Evolutionary conservation across 805 yeast species (phyloP).

Genomic region (Blastobotrys attinorum): DNA sequence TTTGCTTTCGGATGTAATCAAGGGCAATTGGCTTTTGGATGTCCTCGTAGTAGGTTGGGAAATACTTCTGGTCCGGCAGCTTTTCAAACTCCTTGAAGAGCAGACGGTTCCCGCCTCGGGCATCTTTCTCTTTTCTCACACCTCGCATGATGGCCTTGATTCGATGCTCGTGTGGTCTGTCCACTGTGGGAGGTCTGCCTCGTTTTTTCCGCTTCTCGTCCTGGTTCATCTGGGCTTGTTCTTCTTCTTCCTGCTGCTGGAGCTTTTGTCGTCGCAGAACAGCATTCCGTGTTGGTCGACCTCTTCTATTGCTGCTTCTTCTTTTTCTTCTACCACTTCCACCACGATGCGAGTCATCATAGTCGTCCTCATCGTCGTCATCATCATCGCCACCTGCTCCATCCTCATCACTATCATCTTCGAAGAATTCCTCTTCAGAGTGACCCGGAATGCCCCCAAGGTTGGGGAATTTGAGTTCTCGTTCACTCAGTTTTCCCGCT

Average conservation of each 20-base stretch:
- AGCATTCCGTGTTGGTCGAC: constrained; percentile 22
- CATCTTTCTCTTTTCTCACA: constrained; percentile 62
- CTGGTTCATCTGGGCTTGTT: constrained; percentile 17
- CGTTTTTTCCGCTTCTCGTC: constrained; percentile 51
- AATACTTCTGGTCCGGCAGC: constrained; percentile 58
- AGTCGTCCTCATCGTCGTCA: constrained; percentile 26
- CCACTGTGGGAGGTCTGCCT: constrained; percentile 88
- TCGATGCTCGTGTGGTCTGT: constrained; percentile 84
- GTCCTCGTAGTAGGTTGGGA: constrained; percentile 42
- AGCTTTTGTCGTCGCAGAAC: constrained; percentile 16
- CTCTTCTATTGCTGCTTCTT: too few relatives aligned
- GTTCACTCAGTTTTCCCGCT: constrained; percentile 31
- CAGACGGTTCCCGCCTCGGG: constrained; percentile 39
- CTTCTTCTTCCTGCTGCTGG: constrained; percentile 25
- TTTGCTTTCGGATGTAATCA: constrained; percentile 57
- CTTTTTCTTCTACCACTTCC: constrained; percentile 23
- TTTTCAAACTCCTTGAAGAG: constrained; percentile 65
- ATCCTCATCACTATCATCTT: constrained; percentile 24
- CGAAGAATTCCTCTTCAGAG: too few relatives aligned
- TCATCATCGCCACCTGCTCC: constrained; percentile 15
- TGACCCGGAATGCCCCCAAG: constrained; percentile 68
- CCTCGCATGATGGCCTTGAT: constrained; percentile 80
- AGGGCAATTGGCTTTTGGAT: constrained; percentile 36
- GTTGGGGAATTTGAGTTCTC: constrained; percentile 46
- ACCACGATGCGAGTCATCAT: constrained; percentile 21